phyloP scores from a whole-genome alignment of 768 basidiomycete species.

The Steccherinum ochraceum region DNA sequence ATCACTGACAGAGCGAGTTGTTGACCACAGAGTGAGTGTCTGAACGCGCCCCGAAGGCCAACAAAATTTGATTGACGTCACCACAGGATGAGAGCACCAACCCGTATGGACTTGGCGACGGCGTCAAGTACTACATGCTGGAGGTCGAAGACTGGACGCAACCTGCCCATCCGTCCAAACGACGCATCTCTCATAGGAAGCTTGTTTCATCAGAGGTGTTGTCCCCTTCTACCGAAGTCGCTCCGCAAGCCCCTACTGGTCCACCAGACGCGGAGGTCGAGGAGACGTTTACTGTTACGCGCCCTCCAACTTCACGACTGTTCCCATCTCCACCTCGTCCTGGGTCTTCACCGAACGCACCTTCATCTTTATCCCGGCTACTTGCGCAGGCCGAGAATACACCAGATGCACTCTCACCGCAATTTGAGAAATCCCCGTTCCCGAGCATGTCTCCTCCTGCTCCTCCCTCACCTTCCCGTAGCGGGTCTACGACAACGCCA shows the following conservation, averaged over 20 bases:
- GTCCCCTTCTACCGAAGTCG: slow-evolving; percentile 17
- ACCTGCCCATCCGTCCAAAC: slow-evolving; percentile 54
- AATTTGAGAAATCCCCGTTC: slow-evolving; percentile 24
- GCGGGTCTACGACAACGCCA: slow-evolving; percentile 17
- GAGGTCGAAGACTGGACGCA: slow-evolving; percentile 94
- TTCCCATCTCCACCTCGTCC: slow-evolving; percentile 59
- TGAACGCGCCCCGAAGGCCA: no score
- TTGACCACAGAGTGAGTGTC: slow-evolving; percentile 71
- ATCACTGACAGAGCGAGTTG: slow-evolving; percentile 79
- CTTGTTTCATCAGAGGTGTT: slow-evolving; percentile 19
- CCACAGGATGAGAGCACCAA: slow-evolving; percentile 73
- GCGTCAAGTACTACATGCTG: slow-evolving; percentile 89
- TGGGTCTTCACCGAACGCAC: slow-evolving; percentile 62
- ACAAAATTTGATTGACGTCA: slow-evolving; percentile 7
- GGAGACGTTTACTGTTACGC: slow-evolving; percentile 59
- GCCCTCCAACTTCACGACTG: slow-evolving; percentile 60
- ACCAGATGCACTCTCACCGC: slow-evolving; percentile 2
- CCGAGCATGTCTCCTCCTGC: slow-evolving; percentile 33
- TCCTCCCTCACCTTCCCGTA: slow-evolving; percentile 30
- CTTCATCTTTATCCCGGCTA: slow-evolving; percentile 73
- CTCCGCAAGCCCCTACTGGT: slow-evolving; percentile 44
- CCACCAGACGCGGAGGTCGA: slow-evolving; percentile 70
- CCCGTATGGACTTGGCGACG: slow-evolving; percentile 84
- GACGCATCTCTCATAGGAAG: slow-evolving; percentile 49
- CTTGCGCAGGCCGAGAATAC: slow-evolving; percentile 56